Evolutionary conservation across 495 filamentous ascomycete genomes (phyloP).

Genomic region (Parachaetomium inaequale): DNA sequence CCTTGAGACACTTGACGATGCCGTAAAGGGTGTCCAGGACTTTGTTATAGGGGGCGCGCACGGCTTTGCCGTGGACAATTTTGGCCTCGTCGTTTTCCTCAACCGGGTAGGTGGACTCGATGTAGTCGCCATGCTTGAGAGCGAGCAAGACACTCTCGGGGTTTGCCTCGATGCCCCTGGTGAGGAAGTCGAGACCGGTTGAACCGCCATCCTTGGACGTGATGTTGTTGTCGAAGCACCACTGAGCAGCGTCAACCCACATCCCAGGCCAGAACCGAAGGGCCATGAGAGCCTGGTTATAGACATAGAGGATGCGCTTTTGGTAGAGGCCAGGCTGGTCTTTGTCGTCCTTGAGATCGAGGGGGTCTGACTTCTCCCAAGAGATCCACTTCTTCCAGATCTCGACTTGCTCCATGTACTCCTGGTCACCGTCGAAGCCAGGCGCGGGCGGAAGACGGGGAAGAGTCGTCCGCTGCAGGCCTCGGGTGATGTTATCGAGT

Average conservation of each 20-base stretch:
- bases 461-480: constrained; percentile 70
- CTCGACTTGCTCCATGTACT: constrained; percentile 80
- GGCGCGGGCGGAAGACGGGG: constrained; percentile 76
- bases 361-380: constrained; percentile 90
- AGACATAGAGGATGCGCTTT: constrained; percentile 77
- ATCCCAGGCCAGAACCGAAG: constrained; percentile 90
- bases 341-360: constrained; percentile 79
- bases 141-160: constrained; percentile 88
- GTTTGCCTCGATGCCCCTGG: constrained; percentile 79
- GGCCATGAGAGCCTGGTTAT: constrained; percentile 92
- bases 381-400: constrained; percentile 90
- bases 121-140: constrained; percentile 80
- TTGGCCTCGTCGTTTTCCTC: constrained; percentile 69
- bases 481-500: constrained; percentile 77
- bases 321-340: constrained; percentile 72
- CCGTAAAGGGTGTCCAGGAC: constrained; percentile 81
- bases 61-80: constrained; percentile 64
- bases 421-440: constrained; percentile 82
- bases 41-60: constrained; percentile 77
- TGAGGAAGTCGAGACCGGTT: constrained; percentile 60
- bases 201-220: constrained; percentile 60
- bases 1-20: constrained; percentile 66
- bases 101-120: constrained; percentile 66
- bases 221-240: constrained; percentile 74
- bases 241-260: constrained; percentile 93